Evolutionary conservation across 108 stramenopile species (phyloP), one percentile per base, ranked within the genome.

Genomic region (Seminavis robusta): DNA sequence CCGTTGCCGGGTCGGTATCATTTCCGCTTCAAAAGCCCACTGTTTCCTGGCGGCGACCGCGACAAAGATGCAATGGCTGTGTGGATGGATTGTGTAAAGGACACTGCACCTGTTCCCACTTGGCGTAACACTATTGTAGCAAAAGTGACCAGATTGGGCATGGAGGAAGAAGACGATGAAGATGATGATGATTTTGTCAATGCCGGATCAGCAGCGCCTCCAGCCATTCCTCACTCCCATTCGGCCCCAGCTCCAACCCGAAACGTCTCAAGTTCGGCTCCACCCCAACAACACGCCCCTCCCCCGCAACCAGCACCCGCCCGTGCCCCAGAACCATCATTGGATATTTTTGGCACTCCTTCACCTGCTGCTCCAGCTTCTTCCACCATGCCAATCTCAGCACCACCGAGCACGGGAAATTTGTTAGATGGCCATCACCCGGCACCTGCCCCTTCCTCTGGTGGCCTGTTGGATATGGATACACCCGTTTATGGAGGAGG

Each of bases 11-110:
- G 97, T 43, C 76, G 68, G 10, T 97, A 94, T 69, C 97, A 97
- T 69, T 97, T 96, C 72, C 92, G 97, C 9, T 97, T 97, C 84
- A 95, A 95, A 79, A 88, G 74, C 54, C 81, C 92, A 1, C 54
- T 93, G 24, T 56, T 80, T 23, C 88, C 92, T 10, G 92, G 92
- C 16, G 66, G 69, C 1, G 92, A 93, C 59, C 72, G 84, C 27
- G 92, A 88, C 27, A 89, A 93, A 78, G 57, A 64, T 40, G 79
- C 74, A 31, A 70, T 93, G 51, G 69, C 87, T 1, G 92, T 93
- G 0, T 93, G 92, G 92, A 89, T 93, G 92, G 92, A 93, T 61
- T 80, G 83, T 27, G 71, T 81, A 31, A 72, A 89, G 21, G 92
- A 89, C 64, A 59, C 54, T 17, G 65, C 81, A 46, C 77, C 79